phyloP scores from a whole-genome alignment of 2,329 filamentous ascomycete species.

The Sclerotinia glacialis region DNA sequence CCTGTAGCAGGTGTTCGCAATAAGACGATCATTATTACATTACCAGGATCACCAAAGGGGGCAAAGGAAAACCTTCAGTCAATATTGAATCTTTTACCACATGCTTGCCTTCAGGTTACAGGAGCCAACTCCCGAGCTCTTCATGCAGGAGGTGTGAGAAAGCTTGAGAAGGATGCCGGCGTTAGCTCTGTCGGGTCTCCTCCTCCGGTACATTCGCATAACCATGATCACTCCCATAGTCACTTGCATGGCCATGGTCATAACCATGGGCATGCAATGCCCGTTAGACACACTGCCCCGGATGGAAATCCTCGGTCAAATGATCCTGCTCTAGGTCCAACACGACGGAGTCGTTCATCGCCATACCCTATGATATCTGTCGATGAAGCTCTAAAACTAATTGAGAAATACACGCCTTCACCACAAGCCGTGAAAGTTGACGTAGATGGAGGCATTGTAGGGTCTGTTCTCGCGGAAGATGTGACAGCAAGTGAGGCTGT shows the following conservation, averaged over 20 bases:
- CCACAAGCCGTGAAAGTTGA: slow-evolving; percentile 55
- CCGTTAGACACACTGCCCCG: slow-evolving; percentile 70
- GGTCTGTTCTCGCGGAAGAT: slow-evolving; percentile 74
- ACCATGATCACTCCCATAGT: slow-evolving; percentile 46
- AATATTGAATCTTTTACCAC: slow-evolving; percentile 83
- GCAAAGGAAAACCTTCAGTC: slow-evolving; percentile 90
- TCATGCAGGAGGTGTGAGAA: slow-evolving; percentile 77
- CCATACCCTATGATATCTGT: slow-evolving; percentile 92
- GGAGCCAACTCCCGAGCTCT: slow-evolving; percentile 77
- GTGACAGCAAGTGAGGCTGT: slow-evolving; percentile 79
- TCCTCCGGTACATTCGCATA: slow-evolving; percentile 47
- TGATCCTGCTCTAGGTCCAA: slow-evolving; percentile 58
- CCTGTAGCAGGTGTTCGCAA: slow-evolving; percentile 87
- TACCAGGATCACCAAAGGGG: slow-evolving; percentile 93
- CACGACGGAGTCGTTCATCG: slow-evolving; percentile 74
- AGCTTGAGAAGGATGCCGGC: slow-evolving; percentile 80
- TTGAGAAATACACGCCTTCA: slow-evolving; percentile 69
- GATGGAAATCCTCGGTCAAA: slow-evolving; percentile 57
- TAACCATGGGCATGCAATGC: slow-evolving; percentile 59
- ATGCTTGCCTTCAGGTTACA: slow-evolving; percentile 87
- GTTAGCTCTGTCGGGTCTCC: slow-evolving; percentile 41
- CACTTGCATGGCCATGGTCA: slow-evolving; percentile 47
- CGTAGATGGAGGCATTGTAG: slow-evolving; percentile 66
- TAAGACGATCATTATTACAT: slow-evolving; percentile 76
- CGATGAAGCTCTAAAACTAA: slow-evolving; percentile 70